Conservation (phyloP, 202 grass and related monocot species). For the Elaeis oleifera region DNA sequence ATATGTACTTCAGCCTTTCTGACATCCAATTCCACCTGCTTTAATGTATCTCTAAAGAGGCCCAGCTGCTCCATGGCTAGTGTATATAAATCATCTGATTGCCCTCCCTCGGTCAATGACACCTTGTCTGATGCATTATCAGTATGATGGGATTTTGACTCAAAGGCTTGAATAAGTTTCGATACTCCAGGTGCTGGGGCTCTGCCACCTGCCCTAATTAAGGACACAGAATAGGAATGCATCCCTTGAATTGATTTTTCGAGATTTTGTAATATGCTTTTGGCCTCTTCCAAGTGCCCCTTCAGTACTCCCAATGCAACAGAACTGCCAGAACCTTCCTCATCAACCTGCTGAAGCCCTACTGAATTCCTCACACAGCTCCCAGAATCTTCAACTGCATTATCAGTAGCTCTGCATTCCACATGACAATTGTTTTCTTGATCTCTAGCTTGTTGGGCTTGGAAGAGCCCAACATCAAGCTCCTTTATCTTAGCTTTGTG, state of each 20-base stretch:
- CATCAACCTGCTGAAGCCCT: conserved; percentile 9
- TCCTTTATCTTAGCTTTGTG: conserved; percentile 47
- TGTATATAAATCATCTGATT: conserved; percentile 49
- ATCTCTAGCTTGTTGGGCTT: conserved; percentile 23
- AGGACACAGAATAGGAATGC: conserved; percentile 33
- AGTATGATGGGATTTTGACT: conserved; percentile 50
- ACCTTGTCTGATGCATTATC: conserved; percentile 42
- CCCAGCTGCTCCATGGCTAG: conserved; percentile 41
- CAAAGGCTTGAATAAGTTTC: conserved; percentile 84
- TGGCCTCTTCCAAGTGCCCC: conserved; percentile 47
- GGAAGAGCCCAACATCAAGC: conserved; percentile 15
- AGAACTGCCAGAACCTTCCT: conserved; percentile 31
- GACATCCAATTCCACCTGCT: conserved; percentile 52
- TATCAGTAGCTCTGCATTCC: conserved; percentile 17
- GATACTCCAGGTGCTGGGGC: conserved; percentile 44
- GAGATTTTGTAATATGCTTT: conserved; percentile 59
- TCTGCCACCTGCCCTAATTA: conserved; percentile 22
- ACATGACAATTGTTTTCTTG: conserved; percentile 32
- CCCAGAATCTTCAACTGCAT: conserved; percentile 35
- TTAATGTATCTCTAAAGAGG: conserved; percentile 52
- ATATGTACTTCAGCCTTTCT: conserved; percentile 44
- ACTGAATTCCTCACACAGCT: conserved; percentile 18
- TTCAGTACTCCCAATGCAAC: conserved; percentile 43
- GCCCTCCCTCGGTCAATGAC: conserved; percentile 4
- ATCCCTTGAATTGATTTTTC: conserved; percentile 61